Evolutionary conservation across 768 basidiomycete genomes (phyloP), one percentile per base, ranked within the genome.

Genomic region (Amanita polypyramis): DNA sequence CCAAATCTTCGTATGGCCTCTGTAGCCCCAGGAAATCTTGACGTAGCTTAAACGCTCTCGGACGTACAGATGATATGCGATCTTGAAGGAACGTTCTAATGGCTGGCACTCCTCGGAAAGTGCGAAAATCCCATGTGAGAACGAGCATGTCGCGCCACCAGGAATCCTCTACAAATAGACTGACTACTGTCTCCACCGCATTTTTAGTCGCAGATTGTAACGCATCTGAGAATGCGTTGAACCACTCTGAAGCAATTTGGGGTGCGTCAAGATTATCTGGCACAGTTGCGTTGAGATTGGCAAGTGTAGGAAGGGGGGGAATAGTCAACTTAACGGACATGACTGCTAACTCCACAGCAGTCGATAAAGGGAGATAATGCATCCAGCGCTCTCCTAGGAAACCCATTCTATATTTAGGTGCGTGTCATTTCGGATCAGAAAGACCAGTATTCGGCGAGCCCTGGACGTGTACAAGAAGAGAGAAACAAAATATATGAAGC

Each of bases 41-140:
- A 25, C 45, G 54, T 19, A 65, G 49, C 1, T 56, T 60, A 42
- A 66, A 55, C 35, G 52, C 46, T n/a, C 57, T 43, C 11, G 57
- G 46, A 30, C 58, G 47, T 4, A 51, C 44, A 1, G 45, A 39
- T 5, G 58, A 52, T 23, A 73, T 62, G 14, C 67, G 64, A 12
- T 65, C 66, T 0, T 44, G 47, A 25, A 74, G 58, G 52, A 72
- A 62, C 10, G 49, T 44, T 11, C 33, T 59, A 45, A 76, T 69
- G 34, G 63, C 56, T 23, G 59, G 27, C 21, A 53, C 52, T 1
- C 68, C 64, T 2, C 62, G 58, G 52, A 77, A 66, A 0, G 74
- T 70, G 5, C 73, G 67, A 49, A 79, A 65, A 52, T 72, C 64
- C 68, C 70, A 75, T 3, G 77, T 78, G 40, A 77, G 60, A 0